phyloP scores from a whole-genome alignment of 768 basidiomycete species.

The Multifurca ochricompacta region DNA sequence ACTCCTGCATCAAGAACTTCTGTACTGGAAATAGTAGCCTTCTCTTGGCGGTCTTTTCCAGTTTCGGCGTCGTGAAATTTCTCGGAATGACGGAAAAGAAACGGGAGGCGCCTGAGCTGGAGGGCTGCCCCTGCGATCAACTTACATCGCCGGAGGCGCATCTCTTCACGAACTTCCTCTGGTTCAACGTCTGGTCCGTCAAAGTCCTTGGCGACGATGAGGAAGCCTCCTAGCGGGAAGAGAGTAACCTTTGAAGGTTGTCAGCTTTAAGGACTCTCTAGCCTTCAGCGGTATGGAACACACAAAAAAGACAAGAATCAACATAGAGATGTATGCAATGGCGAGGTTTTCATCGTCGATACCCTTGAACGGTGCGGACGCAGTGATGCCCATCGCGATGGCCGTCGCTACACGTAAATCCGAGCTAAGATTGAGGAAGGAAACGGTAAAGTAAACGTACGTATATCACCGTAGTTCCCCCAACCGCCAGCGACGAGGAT shows the following conservation, averaged over 20 bases:
- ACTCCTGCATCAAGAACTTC: neutral
- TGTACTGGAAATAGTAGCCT: neutral
- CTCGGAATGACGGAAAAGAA: neutral
- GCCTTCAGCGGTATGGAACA: conserved; percentile 17
- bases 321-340: conserved; percentile 57
- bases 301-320: conserved; percentile 54
- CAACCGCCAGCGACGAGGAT: conserved; percentile 60
- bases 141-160: conserved; percentile 32
- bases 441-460: conserved; percentile 32
- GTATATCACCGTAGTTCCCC: conserved; percentile 63
- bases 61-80: neutral
- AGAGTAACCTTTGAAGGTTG: conserved; percentile 43
- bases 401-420: conserved; percentile 43
- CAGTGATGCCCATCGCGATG: conserved; percentile 56
- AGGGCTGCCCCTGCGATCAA: conserved; percentile 5
- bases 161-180: conserved; percentile 43
- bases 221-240: conserved; percentile 55
- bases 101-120: neutral
- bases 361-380: conserved; percentile 54
- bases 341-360: conserved; percentile 49
- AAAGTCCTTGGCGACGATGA: conserved; percentile 52
- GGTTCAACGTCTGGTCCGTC: conserved; percentile 51
- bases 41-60: neutral
- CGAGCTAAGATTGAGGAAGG: neutral
- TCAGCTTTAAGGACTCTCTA: neutral